phyloP scores from a whole-genome alignment of 345 rosid species.

The Syzygium aromaticum region DNA sequence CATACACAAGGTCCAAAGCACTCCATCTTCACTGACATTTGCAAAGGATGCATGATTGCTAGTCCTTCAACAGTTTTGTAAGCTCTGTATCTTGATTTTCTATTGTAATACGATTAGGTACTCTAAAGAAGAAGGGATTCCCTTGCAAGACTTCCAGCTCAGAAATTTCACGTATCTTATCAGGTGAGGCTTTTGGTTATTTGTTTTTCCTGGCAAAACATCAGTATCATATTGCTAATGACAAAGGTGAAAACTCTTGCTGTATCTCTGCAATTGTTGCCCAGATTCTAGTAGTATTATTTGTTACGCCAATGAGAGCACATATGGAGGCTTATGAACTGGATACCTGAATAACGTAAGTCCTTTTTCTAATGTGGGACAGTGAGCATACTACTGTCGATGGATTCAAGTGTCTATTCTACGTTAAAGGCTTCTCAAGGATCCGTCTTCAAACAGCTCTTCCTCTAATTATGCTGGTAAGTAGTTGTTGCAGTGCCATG shows the following conservation, averaged over 20 bases:
- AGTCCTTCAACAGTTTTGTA: not conserved
- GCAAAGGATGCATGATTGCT: not conserved
- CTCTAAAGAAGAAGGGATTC: slow-evolving; percentile 87
- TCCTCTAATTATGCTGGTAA: slow-evolving; percentile 64
- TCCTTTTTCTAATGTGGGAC: slow-evolving; percentile 1
- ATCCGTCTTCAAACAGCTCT: slow-evolving; percentile 34
- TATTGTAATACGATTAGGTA: slow-evolving; percentile 33
- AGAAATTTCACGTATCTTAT: slow-evolving; percentile 77
- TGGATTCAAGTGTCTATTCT: slow-evolving; percentile 69
- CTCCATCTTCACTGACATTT: not conserved
- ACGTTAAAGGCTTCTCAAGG: slow-evolving; percentile 56
- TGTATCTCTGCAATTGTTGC: not conserved
- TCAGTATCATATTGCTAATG: not conserved
- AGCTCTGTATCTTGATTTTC: not conserved
- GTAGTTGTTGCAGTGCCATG: not conserved
- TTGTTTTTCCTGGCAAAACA: not conserved
- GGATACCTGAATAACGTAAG: not conserved
- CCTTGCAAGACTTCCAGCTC: slow-evolving; percentile 28
- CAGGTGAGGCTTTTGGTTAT: slow-evolving; percentile 33
- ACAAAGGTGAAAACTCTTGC: not conserved
- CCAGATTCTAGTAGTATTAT: not conserved
- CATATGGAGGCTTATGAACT: not conserved
- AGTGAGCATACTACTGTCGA: slow-evolving; percentile 62
- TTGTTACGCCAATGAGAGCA: not conserved
- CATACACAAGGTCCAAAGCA: not conserved